Conservation (phyloP, 192 early-diverging fungal genomes). For the Coemansia sp. region DNA sequence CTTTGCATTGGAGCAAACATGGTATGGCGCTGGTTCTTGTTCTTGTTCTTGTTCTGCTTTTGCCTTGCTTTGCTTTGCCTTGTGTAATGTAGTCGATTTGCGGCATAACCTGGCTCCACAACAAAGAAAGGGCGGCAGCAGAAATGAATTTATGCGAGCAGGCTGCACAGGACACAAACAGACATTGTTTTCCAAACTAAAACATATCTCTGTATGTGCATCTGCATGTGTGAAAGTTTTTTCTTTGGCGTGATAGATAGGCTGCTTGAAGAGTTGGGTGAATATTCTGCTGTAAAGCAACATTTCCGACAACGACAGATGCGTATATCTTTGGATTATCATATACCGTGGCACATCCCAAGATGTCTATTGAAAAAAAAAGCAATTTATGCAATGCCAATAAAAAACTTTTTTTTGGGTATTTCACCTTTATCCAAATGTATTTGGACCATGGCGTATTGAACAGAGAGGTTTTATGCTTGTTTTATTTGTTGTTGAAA, state of each 20-base stretch:
- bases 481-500: not conserved
- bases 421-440: not conserved
- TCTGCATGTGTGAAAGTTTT: not conserved
- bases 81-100: too few relatives aligned
- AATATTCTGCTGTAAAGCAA: not conserved
- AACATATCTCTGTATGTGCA: not conserved
- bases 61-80: too few relatives aligned
- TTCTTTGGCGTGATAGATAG: not conserved
- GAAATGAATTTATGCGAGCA: constrained; percentile 14
- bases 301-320: not conserved
- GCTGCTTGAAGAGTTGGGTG: not conserved
- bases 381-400: constrained; percentile 2
- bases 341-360: not conserved
- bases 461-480: too few relatives aligned
- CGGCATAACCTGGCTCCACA: too few relatives aligned
- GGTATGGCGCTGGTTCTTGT: too few relatives aligned
- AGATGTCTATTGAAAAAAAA: not conserved
- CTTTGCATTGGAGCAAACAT: too few relatives aligned
- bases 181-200: not conserved
- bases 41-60: too few relatives aligned
- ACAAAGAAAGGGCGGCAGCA: not conserved
- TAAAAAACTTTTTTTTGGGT: constrained; percentile 4
- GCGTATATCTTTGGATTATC: not conserved
- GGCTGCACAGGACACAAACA: constrained; percentile 12
- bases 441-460: not conserved